Evolutionary conservation across 1,284 basidiomycete genomes (phyloP).

Genomic region (Cryptococcus sp.): DNA sequence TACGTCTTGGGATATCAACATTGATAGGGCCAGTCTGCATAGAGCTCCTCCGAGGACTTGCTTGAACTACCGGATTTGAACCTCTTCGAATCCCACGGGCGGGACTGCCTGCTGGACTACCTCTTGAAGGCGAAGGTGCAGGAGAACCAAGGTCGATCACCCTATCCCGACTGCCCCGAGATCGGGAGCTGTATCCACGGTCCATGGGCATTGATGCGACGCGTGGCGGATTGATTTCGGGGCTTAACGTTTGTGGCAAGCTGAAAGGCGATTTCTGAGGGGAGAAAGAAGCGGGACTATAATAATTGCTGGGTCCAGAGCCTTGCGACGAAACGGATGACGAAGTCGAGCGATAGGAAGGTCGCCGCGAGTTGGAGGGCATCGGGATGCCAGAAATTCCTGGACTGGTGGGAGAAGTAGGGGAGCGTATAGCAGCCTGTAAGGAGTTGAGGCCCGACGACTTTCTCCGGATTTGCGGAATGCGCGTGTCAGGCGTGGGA

Average conservation of each 20-base stretch:
- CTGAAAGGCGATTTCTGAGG: no score
- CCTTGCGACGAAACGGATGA: conserved; percentile 1
- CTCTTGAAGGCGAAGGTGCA: background rate
- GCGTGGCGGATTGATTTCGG: no score
- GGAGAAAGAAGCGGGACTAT: background rate
- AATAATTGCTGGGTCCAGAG: background rate
- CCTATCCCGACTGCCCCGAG: background rate
- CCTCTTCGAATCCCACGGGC: background rate
- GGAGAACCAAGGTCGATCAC: background rate
- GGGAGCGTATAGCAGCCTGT: background rate
- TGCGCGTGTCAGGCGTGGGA: conserved; percentile 12
- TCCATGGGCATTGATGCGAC: no score
- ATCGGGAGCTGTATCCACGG: no score
- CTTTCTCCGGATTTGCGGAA: conserved; percentile 9
- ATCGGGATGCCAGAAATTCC: background rate
- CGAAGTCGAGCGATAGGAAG: background rate
- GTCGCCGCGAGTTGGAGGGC: background rate
- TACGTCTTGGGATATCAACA: conserved; percentile 12
- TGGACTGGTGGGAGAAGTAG: background rate
- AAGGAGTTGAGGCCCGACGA: conserved; percentile 6
- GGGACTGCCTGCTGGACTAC: background rate
- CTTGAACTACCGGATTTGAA: background rate
- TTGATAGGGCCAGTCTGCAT: background rate
- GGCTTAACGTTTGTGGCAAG: no score
- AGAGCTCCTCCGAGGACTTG: background rate